Percentiles rank a stretch among this genome's conserved stretches.
These are phyloP conservation scores for Guadua angustifolia DNA, from an alignment of 176 grass and related monocot species.

Conservation along the genomic window DNA sequence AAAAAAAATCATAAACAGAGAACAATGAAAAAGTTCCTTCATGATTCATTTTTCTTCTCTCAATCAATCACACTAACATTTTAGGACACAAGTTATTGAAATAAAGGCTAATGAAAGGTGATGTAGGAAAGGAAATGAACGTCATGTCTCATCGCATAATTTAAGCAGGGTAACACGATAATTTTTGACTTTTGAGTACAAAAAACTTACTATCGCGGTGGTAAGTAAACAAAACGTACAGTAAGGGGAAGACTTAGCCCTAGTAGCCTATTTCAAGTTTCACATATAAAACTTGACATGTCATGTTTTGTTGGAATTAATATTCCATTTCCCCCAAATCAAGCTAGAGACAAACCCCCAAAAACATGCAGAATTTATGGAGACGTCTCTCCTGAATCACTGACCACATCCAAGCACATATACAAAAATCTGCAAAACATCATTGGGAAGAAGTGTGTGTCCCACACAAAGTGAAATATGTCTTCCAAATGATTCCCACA, in stretches of 20 bases:
- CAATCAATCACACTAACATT: not conserved
- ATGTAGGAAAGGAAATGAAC: constrained; percentile 8
- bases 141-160: not conserved
- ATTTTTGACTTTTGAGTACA: not conserved
- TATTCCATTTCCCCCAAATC: not conserved
- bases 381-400: constrained; percentile 43
- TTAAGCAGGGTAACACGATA: not conserved
- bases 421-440: constrained; percentile 9
- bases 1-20: not conserved
- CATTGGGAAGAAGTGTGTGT: constrained; percentile 8
- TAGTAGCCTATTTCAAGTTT: not conserved
- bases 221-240: constrained; percentile 7
- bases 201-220: not conserved
- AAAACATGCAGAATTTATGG: constrained; percentile 52
- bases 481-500: constrained; percentile 27
- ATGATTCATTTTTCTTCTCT: not conserved
- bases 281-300: not conserved
- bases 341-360: constrained; percentile 19
- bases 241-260: not conserved
- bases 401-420: constrained; percentile 13
- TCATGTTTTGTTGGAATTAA: constrained; percentile 33
- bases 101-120: not conserved
- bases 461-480: constrained; percentile 37
- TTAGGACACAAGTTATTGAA: not conserved
- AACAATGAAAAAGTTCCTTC: not conserved